Conservation (phyloP, 2,329 filamentous ascomycete species). For the Colletotrichum neosansevieriae region DNA sequence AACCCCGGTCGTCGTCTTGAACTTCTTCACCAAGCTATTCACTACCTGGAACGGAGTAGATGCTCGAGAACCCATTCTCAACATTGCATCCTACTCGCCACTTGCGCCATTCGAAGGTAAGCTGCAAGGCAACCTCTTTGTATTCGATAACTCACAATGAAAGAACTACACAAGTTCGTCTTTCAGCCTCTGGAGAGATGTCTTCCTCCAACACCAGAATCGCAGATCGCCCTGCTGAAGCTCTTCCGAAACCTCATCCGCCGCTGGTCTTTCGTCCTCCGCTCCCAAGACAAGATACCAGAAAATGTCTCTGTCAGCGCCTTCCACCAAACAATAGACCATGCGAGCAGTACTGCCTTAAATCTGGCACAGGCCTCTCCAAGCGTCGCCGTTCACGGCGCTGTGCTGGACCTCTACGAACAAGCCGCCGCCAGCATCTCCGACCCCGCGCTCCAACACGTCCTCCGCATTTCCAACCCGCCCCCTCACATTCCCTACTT, state of each 20-base stretch:
- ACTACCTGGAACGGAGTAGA: constrained; percentile 72
- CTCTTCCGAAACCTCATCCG: constrained; percentile 77
- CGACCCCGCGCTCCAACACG: constrained; percentile 60
- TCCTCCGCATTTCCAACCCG: constrained; percentile 76
- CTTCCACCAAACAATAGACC: constrained; percentile 57
- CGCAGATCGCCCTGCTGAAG: constrained; percentile 70
- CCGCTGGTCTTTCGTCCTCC: constrained; percentile 65
- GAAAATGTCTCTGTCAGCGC: constrained; percentile 50
- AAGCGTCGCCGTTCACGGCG: constrained; percentile 59
- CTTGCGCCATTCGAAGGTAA: constrained; percentile 68
- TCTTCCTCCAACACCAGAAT: constrained; percentile 50
- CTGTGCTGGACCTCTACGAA: constrained; percentile 78
- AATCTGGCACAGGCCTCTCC: constrained; percentile 68
- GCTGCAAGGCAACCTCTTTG: constrained; percentile 6
- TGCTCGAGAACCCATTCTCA: constrained; percentile 65
- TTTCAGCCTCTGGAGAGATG: constrained; percentile 63
- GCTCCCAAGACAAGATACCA: constrained; percentile 53
- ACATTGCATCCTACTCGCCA: constrained; percentile 67
- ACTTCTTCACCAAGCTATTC: constrained; percentile 66
- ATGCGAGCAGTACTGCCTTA: constrained; percentile 68
- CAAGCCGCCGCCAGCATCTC: constrained; percentile 68
- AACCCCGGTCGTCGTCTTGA: constrained; percentile 59
- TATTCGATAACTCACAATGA: constrained; percentile 42
- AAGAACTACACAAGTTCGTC: constrained; percentile 64
- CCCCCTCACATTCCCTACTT: constrained; percentile 76